A percentile compares a stretch with the other conserved stretches of the same genome.
Conservation (phyloP, 2,329 filamentous ascomycete genomes). For the Fusarium chaquense region DNA sequence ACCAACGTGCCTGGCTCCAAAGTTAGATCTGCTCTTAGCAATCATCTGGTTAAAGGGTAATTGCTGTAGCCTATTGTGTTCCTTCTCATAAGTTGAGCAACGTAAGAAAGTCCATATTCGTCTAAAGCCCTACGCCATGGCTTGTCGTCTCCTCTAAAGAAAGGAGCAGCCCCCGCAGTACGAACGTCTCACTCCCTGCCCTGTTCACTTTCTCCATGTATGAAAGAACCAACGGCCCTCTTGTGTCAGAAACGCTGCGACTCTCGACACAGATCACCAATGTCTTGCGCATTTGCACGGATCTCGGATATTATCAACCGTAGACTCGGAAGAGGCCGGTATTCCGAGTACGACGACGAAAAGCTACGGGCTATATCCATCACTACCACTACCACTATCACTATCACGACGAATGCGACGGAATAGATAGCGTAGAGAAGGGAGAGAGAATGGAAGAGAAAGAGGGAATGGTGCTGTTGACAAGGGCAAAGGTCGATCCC, state of each 20-base stretch:
- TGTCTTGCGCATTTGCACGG: conserved; percentile 37
- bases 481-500: conserved; percentile 4
- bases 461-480: conserved; percentile 16
- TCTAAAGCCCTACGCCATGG: conserved; percentile 11
- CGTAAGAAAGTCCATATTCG: not conserved
- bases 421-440: conserved; percentile 6
- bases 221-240: not conserved
- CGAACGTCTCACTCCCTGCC: not conserved
- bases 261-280: conserved; percentile 4
- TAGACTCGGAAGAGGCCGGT: conserved; percentile 34
- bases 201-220: not conserved
- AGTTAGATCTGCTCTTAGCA: conserved; percentile 2
- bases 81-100: not conserved
- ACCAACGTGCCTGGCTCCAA: conserved; percentile 7
- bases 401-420: conserved; percentile 30
- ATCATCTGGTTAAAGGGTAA: not conserved
- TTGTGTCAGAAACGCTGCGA: conserved; percentile 12
- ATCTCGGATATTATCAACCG: conserved; percentile 39
- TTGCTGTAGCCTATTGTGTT: not conserved
- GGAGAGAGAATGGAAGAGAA: not conserved
- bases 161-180: not conserved
- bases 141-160: conserved; percentile 18
- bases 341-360: conserved; percentile 25
- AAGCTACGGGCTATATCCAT: conserved; percentile 35
- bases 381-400: conserved; percentile 35